Conservation (phyloP, 2,329 filamentous ascomycete genomes). For the Akanthomyces muscarius region DNA sequence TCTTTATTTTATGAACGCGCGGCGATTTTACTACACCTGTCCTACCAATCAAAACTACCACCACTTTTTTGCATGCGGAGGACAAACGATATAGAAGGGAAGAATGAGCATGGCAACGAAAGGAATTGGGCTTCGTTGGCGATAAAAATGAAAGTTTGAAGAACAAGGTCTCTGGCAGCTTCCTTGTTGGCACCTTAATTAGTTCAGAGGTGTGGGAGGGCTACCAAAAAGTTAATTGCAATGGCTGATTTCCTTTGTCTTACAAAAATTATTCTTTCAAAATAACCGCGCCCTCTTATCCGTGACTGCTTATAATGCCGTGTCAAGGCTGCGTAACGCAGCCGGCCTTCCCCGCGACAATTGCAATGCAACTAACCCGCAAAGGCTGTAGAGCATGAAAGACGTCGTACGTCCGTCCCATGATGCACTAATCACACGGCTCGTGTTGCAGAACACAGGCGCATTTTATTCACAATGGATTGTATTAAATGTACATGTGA, state of each 20-base stretch:
- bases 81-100: conserved; percentile 8
- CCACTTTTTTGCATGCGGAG: conserved; percentile 14
- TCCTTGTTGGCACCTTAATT: conserved; percentile 33
- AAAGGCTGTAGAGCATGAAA: background rate
- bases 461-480: background rate
- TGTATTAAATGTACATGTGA: conserved; percentile 16
- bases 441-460: no score
- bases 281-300: background rate
- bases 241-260: conserved; percentile 27
- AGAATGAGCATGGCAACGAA: conserved; percentile 13
- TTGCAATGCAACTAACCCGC: background rate
- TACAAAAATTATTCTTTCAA: background rate
- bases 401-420: background rate
- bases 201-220: conserved; percentile 33
- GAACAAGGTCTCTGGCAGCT: conserved; percentile 36
- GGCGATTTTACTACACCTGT: conserved; percentile 16
- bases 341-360: background rate
- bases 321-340: background rate
- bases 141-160: conserved; percentile 21
- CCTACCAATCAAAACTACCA: conserved; percentile 8
- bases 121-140: conserved; percentile 30
- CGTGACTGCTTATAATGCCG: background rate
- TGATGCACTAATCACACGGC: background rate
- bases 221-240: conserved; percentile 42
- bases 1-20: conserved; percentile 17